A percentile compares a stretch with the other conserved stretches of the same genome.
Evolutionary conservation across 768 basidiomycete species (phyloP).

Genomic region (Tricholoma hemisulphureum): DNA sequence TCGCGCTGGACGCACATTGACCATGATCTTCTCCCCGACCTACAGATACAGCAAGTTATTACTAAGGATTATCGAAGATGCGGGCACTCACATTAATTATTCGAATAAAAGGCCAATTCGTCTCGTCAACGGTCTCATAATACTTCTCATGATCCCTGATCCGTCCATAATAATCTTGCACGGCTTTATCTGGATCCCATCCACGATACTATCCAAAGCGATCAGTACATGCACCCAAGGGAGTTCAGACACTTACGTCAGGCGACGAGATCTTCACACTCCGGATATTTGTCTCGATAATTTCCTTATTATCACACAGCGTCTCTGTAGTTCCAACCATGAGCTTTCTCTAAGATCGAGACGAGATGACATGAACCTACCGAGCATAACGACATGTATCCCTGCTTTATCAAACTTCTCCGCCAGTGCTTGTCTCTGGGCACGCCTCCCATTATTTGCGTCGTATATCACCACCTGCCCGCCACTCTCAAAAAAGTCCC

Average conservation of each 20-base stretch:
- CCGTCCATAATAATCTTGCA: slow-evolving; percentile 88
- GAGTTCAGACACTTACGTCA: slow-evolving; percentile 61
- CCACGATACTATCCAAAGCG: slow-evolving; percentile 66
- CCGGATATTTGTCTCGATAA: slow-evolving; percentile 92
- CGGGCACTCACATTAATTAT: slow-evolving; percentile 73
- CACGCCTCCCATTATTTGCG: slow-evolving; percentile 86
- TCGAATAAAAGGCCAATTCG: slow-evolving; percentile 89
- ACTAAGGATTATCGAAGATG: not conserved
- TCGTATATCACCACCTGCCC: slow-evolving; percentile 99
- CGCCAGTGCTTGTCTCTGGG: slow-evolving; percentile 64
- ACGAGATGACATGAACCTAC: slow-evolving; percentile 39
- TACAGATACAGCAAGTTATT: slow-evolving; percentile 23
- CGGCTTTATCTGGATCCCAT: slow-evolving; percentile 91
- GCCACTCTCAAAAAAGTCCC: slow-evolving; percentile 80
- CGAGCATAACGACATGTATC: slow-evolving; percentile 92
- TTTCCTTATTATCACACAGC: slow-evolving; percentile 85
- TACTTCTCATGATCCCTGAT: slow-evolving; percentile 83
- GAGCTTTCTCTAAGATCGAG: not conserved
- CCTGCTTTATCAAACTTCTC: slow-evolving; percentile 85
- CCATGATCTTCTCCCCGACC: slow-evolving; percentile 95
- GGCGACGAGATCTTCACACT: slow-evolving; percentile 98
- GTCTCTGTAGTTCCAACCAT: slow-evolving; percentile 56
- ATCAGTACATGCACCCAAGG: slow-evolving; percentile 3
- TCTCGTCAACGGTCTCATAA: slow-evolving; percentile 91
- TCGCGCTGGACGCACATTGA: slow-evolving; percentile 61